Evolutionary conservation across 108 stramenopile genomes (phyloP).

Genomic region (Pseudonitzschia multistriata): DNA sequence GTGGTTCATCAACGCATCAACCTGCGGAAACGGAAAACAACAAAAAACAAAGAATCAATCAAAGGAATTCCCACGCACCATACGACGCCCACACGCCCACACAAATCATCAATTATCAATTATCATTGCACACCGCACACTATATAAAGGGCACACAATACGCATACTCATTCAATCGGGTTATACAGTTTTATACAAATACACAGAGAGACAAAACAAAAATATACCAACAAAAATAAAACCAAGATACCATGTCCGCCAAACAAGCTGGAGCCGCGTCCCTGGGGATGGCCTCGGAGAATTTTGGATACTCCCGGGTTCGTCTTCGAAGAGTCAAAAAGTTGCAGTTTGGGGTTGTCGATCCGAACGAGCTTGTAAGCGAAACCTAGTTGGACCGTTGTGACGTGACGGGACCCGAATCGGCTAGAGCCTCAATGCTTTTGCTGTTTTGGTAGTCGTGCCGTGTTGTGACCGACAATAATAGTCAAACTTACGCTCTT

Average conservation of each 20-base stretch:
- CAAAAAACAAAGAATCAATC: too few relatives aligned
- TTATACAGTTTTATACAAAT: not conserved
- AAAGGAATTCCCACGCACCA: too few relatives aligned
- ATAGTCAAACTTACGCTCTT: too few relatives aligned
- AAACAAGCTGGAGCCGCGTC: constrained; percentile 74
- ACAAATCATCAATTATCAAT: too few relatives aligned
- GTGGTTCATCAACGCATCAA: too few relatives aligned
- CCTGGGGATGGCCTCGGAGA: constrained; percentile 78
- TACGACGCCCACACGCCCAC: too few relatives aligned
- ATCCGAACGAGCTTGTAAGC: constrained; percentile 93
- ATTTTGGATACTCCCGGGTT: constrained; percentile 93
- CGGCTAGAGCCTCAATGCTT: not conserved
- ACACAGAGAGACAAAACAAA: not conserved
- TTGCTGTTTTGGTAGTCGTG: too few relatives aligned
- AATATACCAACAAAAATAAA: not conserved
- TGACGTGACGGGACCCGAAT: not conserved
- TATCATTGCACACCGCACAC: too few relatives aligned
- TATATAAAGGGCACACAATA: too few relatives aligned
- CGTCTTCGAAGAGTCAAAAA: constrained; percentile 89
- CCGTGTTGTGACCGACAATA: too few relatives aligned
- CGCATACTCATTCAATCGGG: too few relatives aligned
- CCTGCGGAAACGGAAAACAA: too few relatives aligned
- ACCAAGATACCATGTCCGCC: constrained; percentile 2
- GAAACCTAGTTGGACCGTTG: not conserved
- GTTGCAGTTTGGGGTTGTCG: constrained; percentile 95